A percentile compares a stretch with the other conserved stretches of the same genome.
Conservation (phyloP, 2,329 filamentous ascomycete species). For the Stachybotrys chartarum region DNA sequence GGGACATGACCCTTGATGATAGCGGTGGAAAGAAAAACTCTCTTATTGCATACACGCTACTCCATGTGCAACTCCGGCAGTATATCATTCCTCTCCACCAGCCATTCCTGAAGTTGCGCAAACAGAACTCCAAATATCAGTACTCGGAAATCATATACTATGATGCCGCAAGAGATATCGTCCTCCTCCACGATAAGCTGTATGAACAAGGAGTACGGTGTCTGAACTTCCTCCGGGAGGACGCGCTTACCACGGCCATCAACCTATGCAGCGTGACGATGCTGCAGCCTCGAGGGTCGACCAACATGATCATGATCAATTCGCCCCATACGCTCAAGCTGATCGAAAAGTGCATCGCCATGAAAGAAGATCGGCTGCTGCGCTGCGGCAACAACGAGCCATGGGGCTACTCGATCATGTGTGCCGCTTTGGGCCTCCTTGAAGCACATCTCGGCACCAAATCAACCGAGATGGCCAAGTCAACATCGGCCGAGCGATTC, state of each 20-base stretch:
- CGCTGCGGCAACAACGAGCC: constrained; percentile 58
- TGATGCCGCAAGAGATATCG: constrained; percentile 53
- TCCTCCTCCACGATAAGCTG: constrained; percentile 54
- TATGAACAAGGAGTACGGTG: constrained; percentile 51
- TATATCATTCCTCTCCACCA: constrained; percentile 57
- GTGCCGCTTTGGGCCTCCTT: constrained; percentile 49
- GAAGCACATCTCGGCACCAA: constrained; percentile 53
- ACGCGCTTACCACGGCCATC: constrained; percentile 51
- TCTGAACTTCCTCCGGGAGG: constrained; percentile 53
- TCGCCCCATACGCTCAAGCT: constrained; percentile 52
- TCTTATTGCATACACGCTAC: constrained; percentile 50
- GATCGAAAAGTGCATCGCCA: constrained; percentile 52
- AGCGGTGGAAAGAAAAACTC: constrained; percentile 41
- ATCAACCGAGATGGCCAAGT: constrained; percentile 49
- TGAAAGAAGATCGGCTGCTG: constrained; percentile 55
- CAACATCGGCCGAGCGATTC: constrained; percentile 51
- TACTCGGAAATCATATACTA: constrained; percentile 58
- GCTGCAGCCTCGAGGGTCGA: constrained; percentile 51
- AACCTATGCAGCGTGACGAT: constrained; percentile 55
- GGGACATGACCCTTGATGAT: constrained; percentile 34
- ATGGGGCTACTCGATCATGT: constrained; percentile 59
- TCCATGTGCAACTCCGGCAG: constrained; percentile 54
- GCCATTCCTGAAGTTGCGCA: constrained; percentile 52
- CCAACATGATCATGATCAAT: constrained; percentile 57
- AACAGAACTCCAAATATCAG: constrained; percentile 54